phyloP scores from a whole-genome alignment of 495 filamentous ascomycete genomes.

The Aspergillus kassunensis region DNA sequence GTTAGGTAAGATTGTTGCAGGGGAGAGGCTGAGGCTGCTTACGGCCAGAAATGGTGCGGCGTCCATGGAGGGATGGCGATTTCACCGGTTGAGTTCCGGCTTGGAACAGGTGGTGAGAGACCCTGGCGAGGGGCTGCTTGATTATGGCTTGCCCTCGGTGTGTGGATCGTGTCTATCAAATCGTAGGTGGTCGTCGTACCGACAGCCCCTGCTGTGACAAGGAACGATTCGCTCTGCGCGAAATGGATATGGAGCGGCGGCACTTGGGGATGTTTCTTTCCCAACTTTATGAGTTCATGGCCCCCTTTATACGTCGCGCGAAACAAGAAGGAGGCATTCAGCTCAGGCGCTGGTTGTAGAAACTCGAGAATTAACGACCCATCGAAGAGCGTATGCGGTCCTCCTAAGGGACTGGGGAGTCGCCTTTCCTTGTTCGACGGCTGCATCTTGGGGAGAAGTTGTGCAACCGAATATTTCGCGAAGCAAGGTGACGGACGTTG shows the following conservation, averaged over 20 bases:
- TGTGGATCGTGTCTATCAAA: constrained; percentile 11
- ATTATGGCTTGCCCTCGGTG: background rate
- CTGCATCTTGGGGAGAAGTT: background rate
- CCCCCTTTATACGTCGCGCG: constrained; percentile 8
- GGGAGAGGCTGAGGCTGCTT: background rate
- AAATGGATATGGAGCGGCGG: constrained; percentile 13
- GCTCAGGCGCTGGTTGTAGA: constrained; percentile 4
- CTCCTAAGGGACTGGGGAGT: constrained; percentile 6
- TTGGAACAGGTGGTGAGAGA: background rate
- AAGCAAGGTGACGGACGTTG: too few relatives aligned
- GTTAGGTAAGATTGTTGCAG: background rate
- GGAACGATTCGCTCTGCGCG: constrained; percentile 9
- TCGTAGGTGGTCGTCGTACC: constrained; percentile 13
- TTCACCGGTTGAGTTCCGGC: background rate
- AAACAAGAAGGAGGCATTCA: constrained; percentile 11
- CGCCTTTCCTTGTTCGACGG: constrained; percentile 3
- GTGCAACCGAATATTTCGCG: too few relatives aligned
- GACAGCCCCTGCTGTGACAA: constrained; percentile 7
- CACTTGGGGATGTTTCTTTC: constrained; percentile 12
- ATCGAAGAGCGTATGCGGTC: constrained; percentile 10
- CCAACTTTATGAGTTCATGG: constrained; percentile 3
- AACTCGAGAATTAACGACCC: constrained; percentile 14
- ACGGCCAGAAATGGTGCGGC: constrained; percentile 13
- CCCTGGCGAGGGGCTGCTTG: background rate
- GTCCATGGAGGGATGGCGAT: constrained; percentile 6